Conservation (phyloP, 1,284 basidiomycete genomes). For the Irpex sp. region DNA sequence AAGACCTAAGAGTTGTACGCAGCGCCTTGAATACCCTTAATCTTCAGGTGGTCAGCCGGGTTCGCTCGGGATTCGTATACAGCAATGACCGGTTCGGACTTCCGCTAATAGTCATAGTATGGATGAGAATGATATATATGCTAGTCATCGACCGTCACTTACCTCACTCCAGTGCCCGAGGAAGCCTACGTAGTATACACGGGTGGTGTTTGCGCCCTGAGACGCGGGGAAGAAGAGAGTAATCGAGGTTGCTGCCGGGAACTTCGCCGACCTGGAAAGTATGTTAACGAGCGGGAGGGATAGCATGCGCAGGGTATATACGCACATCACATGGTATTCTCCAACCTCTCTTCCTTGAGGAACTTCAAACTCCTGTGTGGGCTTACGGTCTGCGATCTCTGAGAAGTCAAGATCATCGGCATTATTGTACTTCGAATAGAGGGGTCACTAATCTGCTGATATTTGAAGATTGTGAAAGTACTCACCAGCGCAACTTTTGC, state of each 20-base stretch:
- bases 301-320: background rate
- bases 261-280: slow-evolving; percentile 64
- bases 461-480: slow-evolving; percentile 2
- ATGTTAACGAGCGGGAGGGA: background rate
- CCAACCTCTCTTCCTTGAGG: slow-evolving; percentile 68
- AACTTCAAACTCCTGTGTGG: slow-evolving; percentile 68
- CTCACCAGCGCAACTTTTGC: slow-evolving; percentile 61
- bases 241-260: slow-evolving; percentile 68
- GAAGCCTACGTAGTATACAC: slow-evolving; percentile 76
- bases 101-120: slow-evolving; percentile 42
- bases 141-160: slow-evolving; percentile 8
- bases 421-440: slow-evolving; percentile 57
- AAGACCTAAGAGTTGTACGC: slow-evolving; percentile 13
- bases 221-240: slow-evolving; percentile 73
- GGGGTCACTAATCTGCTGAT: background rate
- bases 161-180: slow-evolving; percentile 79
- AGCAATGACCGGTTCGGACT: slow-evolving; percentile 64
- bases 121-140: background rate
- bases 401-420: slow-evolving; percentile 71
- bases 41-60: slow-evolving; percentile 76
- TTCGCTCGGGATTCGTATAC: slow-evolving; percentile 81
- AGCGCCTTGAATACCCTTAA: slow-evolving; percentile 63
- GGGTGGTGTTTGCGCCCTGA: slow-evolving; percentile 67
- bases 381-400: slow-evolving; percentile 55
- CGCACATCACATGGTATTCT: slow-evolving; percentile 67